Percentiles rank a stretch among this genome's conserved stretches.
Conservation (phyloP, 345 rosid genomes). For the Clarkia xantiana region DNA sequence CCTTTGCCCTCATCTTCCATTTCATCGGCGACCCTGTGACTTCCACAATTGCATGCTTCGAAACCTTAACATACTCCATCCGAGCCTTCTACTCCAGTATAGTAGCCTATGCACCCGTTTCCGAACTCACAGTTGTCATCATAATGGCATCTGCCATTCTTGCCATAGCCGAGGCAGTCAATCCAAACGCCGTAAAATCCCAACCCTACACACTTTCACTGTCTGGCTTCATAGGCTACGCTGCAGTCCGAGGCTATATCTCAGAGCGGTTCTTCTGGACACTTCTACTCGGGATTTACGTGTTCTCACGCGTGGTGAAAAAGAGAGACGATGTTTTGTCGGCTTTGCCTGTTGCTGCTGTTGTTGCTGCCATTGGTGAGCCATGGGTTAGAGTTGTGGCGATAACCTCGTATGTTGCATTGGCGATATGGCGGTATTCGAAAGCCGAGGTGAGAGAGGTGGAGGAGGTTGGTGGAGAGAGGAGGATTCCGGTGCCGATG, state of each 20-base stretch:
- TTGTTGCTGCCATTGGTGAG: slow-evolving; percentile 67
- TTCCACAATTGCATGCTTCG: slow-evolving; percentile 32
- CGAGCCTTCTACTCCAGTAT: slow-evolving; percentile 62
- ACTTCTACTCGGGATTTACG: slow-evolving; percentile 40
- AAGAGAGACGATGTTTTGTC: slow-evolving; percentile 74
- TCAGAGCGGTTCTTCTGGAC: slow-evolving; percentile 84
- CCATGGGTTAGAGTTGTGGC: slow-evolving; percentile 73
- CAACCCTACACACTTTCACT: slow-evolving; percentile 53
- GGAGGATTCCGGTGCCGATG: slow-evolving; percentile 47
- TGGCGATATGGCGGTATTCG: slow-evolving; percentile 58
- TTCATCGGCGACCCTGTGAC: no score
- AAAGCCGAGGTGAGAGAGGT: slow-evolving; percentile 28
- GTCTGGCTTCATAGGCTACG: slow-evolving; percentile 62
- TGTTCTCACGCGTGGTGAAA: slow-evolving; percentile 42
- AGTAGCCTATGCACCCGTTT: slow-evolving; percentile 52
- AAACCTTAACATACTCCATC: slow-evolving; percentile 37
- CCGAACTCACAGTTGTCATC: slow-evolving; percentile 48
- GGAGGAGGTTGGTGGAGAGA: slow-evolving; percentile 16
- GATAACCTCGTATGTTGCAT: slow-evolving; percentile 36
- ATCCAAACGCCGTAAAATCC: slow-evolving; percentile 38
- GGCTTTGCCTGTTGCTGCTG: slow-evolving; percentile 67
- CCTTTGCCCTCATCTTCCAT: slow-evolving; percentile 54
- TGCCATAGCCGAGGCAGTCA: slow-evolving; percentile 72
- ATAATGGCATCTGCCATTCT: slow-evolving; percentile 55
- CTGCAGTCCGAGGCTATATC: slow-evolving; percentile 57